Conservation (phyloP, 2,329 filamentous ascomycete species). For the Hyphodiscus sp. region DNA sequence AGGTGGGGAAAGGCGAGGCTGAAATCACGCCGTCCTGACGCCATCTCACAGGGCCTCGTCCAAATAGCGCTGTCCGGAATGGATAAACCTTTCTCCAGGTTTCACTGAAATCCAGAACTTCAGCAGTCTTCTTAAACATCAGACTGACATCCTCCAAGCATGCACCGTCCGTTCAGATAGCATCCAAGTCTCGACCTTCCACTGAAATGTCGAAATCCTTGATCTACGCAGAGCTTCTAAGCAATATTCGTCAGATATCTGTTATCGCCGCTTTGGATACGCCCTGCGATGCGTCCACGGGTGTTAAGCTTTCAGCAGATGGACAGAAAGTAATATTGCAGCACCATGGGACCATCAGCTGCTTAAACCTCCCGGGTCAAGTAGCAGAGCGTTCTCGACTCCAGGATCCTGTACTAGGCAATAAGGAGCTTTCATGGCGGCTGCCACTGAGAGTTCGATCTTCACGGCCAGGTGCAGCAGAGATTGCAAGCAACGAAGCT, state of each 20-base stretch:
- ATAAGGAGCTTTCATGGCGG: conserved; percentile 44
- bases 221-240: conserved; percentile 59
- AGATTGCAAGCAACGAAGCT: conserved; percentile 17
- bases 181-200: not conserved
- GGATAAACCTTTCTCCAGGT: not conserved
- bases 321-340: conserved; percentile 40
- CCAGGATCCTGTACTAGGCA: conserved; percentile 21
- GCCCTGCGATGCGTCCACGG: conserved; percentile 24
- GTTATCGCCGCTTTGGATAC: conserved; percentile 46
- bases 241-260: conserved; percentile 59
- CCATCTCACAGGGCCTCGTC: not conserved
- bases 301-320: conserved; percentile 36
- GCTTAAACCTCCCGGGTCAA: conserved; percentile 34
- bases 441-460: conserved; percentile 35
- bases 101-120: no score
- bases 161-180: not conserved
- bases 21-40: conserved; percentile 3
- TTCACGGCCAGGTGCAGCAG: conserved; percentile 9
- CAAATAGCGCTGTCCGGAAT: not conserved
- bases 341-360: conserved; percentile 39
- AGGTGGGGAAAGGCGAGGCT: conserved; percentile 14
- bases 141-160: not conserved
- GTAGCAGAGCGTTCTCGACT: conserved; percentile 16
- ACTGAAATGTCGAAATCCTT: conserved; percentile 9
- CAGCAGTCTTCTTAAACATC: no score